These are phyloP conservation scores for Entelexis sorbosivorans DNA, from an alignment of 1,139 yeast species.

Conservation along the genomic window DNA sequence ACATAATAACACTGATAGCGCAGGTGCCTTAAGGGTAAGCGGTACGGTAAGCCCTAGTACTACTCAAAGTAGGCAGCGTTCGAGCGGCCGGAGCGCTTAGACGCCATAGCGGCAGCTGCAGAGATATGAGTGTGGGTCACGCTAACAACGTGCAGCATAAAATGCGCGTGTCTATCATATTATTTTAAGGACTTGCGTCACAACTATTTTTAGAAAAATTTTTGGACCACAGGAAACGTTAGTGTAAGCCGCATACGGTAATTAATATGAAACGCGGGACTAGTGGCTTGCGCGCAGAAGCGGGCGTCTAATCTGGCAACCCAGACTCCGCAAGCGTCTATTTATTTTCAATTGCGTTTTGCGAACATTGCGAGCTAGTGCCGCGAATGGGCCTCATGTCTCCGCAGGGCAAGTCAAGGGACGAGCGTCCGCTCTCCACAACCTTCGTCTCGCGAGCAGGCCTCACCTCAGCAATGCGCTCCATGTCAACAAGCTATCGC, in stretches of 20 bases:
- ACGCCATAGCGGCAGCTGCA: no score
- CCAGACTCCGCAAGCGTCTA: neutral
- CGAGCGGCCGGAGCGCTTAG: no score
- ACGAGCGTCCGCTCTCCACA: neutral
- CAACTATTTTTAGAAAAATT: neutral
- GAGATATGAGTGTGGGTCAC: no score
- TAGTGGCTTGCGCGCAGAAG: neutral
- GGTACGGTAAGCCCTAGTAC: no score
- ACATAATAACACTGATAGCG: neutral
- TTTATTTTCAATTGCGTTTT: no score
- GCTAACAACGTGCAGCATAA: no score
- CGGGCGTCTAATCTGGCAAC: neutral
- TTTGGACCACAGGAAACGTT: neutral
- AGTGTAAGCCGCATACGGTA: neutral
- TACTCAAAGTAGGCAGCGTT: no score
- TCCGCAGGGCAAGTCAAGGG: neutral
- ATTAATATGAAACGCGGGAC: neutral
- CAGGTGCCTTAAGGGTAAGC: no score
- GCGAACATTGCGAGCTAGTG: neutral
- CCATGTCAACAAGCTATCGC: neutral
- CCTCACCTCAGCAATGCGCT: neutral
- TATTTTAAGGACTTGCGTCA: neutral
- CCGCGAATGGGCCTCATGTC: neutral
- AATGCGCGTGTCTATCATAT: neutral
- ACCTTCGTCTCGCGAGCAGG: neutral